Percentiles rank a stretch among this genome's conserved stretches.
Evolutionary conservation across 108 stramenopile species (phyloP).

Genomic region (Skeletonema menzelii): DNA sequence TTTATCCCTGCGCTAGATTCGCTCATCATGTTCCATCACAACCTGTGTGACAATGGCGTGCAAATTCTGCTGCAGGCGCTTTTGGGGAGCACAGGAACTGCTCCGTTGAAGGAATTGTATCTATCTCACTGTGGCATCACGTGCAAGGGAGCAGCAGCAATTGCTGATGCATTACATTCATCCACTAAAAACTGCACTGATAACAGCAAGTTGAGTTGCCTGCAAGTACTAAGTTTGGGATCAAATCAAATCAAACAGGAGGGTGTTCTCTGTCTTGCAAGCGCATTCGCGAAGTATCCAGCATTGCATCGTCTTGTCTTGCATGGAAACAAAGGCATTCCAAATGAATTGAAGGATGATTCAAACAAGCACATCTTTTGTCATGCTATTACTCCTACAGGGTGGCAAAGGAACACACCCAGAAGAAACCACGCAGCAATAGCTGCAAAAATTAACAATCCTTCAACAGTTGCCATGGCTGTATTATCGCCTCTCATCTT

Average conservation of each 20-base stretch:
- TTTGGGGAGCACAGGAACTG: background rate
- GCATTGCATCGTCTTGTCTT: conserved; percentile 23
- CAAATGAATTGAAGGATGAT: background rate
- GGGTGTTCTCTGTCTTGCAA: conserved; percentile 11
- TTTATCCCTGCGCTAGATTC: conserved; percentile 4
- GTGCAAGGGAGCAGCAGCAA: conserved; percentile 15
- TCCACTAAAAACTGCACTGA: background rate
- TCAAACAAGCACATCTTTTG: background rate
- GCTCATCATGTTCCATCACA: conserved; percentile 25
- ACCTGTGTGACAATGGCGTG: conserved; percentile 16
- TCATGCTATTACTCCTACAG: conserved; percentile 1
- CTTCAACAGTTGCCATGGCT: conserved; percentile 1
- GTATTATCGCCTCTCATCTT: conserved; percentile 18
- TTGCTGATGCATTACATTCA: conserved; percentile 11
- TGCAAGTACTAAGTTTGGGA: conserved; percentile 31
- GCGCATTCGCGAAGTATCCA: conserved; percentile 14
- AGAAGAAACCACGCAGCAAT: background rate
- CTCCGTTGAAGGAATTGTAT: conserved; percentile 23
- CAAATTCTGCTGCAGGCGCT: conserved; percentile 9
- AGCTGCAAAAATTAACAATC: background rate
- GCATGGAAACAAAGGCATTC: conserved; percentile 12
- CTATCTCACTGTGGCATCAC: conserved; percentile 22
- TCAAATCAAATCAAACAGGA: conserved; percentile 19
- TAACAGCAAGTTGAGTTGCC: conserved; percentile 7
- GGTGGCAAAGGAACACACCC: conserved; percentile 6